A percentile compares a stretch with the other conserved stretches of the same genome.
These are phyloP conservation scores for Lasiosphaeris hirsuta DNA, from an alignment of 495 filamentous ascomycete species.

Conservation along the genomic window DNA sequence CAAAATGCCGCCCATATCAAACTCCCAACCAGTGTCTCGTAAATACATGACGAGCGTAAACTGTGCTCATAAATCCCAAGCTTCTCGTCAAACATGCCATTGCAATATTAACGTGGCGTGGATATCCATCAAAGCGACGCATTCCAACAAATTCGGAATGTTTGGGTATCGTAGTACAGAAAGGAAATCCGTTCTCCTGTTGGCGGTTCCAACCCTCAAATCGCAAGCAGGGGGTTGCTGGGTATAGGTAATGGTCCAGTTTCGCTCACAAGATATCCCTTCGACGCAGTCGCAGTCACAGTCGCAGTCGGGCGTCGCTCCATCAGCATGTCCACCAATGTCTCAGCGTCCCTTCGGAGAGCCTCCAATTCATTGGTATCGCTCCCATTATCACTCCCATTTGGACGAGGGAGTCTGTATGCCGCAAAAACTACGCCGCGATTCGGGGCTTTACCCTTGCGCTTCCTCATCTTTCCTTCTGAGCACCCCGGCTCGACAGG, in stretches of 20 bases:
- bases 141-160: neutral
- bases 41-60: no score
- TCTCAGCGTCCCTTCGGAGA: conserved; percentile 32
- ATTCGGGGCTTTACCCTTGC: conserved; percentile 16
- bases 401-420: conserved; percentile 28
- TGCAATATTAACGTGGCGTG: no score
- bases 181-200: neutral
- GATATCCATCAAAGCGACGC: neutral
- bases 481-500: neutral
- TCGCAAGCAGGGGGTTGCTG: neutral
- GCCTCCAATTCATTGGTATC: conserved; percentile 21
- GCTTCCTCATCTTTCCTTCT: conserved; percentile 6
- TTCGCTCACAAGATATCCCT: neutral
- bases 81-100: no score
- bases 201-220: neutral
- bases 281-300: conserved; percentile 1
- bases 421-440: conserved; percentile 44
- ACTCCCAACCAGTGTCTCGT: no score
- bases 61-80: no score
- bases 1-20: neutral
- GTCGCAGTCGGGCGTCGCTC: no score
- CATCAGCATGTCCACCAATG: conserved; percentile 35
- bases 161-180: neutral
- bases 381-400: conserved; percentile 13
- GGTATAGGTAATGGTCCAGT: neutral